Percentiles rank a stretch among this genome's conserved stretches.
Evolutionary conservation across 208 protist species (phyloP).

Genomic region (Trypanosoma cruzi): DNA sequence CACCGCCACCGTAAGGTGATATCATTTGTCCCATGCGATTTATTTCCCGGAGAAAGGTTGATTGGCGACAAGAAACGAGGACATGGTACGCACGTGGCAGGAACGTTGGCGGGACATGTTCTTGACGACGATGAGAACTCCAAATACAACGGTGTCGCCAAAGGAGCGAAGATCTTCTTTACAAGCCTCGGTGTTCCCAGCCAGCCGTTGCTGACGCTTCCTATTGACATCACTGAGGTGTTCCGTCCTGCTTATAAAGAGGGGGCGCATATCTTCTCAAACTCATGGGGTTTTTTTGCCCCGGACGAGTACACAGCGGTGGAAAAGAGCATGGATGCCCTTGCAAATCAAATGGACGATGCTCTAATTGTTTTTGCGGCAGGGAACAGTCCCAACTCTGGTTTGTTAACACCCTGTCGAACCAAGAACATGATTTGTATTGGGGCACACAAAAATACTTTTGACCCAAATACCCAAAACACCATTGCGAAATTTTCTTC

Average conservation of each 20-base stretch:
- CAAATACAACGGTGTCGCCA: constrained; percentile 78
- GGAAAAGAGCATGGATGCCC: constrained; percentile 73
- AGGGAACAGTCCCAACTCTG: constrained; percentile 52
- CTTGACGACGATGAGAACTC: constrained; percentile 1
- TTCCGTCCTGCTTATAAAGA: constrained; percentile 56
- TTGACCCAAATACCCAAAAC: constrained; percentile 21
- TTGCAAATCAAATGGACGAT: constrained; percentile 57
- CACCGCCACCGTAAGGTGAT: constrained; percentile 84
- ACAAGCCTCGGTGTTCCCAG: constrained; percentile 41
- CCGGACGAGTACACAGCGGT: constrained; percentile 48
- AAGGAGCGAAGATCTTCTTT: constrained; percentile 84
- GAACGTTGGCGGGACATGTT: constrained; percentile 55
- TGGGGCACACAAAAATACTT: constrained; percentile 63
- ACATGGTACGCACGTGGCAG: constrained; percentile 90
- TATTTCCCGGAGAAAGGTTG: constrained; percentile 9
- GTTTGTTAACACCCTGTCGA: constrained; percentile 52
- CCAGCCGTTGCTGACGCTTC: constrained; percentile 38
- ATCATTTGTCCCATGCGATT: constrained; percentile 50
- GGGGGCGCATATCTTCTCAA: constrained; percentile 82
- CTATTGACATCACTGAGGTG: constrained; percentile 51
- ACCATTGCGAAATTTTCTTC: constrained; percentile 55
- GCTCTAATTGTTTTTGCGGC: constrained; percentile 74
- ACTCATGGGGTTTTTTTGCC: constrained; percentile 85
- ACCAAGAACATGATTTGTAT: constrained; percentile 91
- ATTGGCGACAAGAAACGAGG: constrained; percentile 43